Evolutionary conservation across 305 asterid genomes (phyloP).

Genomic region (Solanum chacoense): DNA sequence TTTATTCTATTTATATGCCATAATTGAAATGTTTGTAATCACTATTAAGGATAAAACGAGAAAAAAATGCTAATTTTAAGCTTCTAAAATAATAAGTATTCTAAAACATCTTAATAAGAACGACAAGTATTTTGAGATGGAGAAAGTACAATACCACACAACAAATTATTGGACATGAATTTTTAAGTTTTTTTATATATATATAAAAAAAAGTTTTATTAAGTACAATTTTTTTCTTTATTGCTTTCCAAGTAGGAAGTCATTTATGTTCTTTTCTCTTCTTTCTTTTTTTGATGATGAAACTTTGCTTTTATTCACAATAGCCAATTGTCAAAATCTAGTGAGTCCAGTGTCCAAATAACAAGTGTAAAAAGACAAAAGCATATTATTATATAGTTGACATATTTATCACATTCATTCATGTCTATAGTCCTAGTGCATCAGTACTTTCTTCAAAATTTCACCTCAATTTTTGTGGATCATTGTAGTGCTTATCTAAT

Average conservation of each 20-base stretch:
- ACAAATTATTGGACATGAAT: background rate
- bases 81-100: background rate
- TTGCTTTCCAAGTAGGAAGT: conserved; percentile 11
- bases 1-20: background rate
- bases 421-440: background rate
- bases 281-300: background rate
- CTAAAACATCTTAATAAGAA: background rate
- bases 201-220: background rate
- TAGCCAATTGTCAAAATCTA: background rate
- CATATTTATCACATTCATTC: background rate
- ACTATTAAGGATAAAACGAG: background rate
- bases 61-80: background rate
- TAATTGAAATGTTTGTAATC: background rate
- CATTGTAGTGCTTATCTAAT: background rate
- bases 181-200: background rate
- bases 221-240: background rate
- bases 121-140: background rate
- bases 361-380: background rate
- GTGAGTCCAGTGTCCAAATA: background rate
- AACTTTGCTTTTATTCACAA: background rate
- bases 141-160: background rate
- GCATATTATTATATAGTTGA: conserved; percentile 12
- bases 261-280: background rate
- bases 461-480: background rate
- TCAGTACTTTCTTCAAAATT: background rate